phyloP scores from a whole-genome alignment of 495 filamentous ascomycete species.

The Aspergillus homomorphus region DNA sequence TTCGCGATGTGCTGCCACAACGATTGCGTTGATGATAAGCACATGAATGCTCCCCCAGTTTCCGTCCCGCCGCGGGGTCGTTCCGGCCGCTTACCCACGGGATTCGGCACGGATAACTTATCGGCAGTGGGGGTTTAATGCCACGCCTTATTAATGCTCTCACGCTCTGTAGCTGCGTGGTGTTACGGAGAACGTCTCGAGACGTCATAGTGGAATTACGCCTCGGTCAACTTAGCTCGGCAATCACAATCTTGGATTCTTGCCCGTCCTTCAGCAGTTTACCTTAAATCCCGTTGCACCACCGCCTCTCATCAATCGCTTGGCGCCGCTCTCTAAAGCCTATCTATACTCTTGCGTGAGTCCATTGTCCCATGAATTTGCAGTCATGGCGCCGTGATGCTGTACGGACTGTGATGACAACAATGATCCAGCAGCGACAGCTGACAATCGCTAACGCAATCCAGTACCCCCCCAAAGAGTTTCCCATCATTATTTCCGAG shows the following conservation, averaged over 20 bases:
- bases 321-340: neutral
- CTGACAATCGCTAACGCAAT: neutral
- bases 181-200: neutral
- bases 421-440: neutral
- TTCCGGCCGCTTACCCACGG: neutral
- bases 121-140: neutral
- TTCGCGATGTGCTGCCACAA: no score
- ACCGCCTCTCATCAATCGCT: neutral
- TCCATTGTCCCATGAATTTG: neutral
- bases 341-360: neutral
- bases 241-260: neutral
- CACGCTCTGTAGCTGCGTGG: neutral
- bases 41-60: neutral
- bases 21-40: no score
- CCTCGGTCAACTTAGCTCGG: constrained; percentile 4
- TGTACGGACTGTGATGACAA: no score
- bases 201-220: constrained; percentile 6
- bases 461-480: neutral
- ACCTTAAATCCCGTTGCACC: neutral
- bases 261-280: neutral
- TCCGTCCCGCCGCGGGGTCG: neutral
- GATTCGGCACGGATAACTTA: neutral
- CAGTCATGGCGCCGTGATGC: neutral
- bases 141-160: neutral
- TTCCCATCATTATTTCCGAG: no score